Evolutionary conservation across 2,329 filamentous ascomycete genomes (phyloP), one percentile per base, ranked within the genome.

Genomic region (Aspergillus tubingensis): DNA sequence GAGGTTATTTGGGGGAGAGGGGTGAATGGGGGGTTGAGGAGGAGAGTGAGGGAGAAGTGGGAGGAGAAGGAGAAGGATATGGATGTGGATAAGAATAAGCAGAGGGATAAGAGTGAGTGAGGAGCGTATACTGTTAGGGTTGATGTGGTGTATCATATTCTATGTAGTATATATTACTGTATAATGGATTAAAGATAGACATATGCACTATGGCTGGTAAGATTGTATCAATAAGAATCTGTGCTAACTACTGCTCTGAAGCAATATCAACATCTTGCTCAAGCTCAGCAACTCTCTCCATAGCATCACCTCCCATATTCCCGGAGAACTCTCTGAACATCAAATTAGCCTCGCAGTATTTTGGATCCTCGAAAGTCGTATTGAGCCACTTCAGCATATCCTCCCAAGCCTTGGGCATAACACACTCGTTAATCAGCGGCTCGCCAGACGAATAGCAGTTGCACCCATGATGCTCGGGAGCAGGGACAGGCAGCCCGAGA

Each of bases 381-480:
- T 86, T 77, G 38, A 92, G 79, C 82, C 88, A 92, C 41, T 77
- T 73, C 2, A 91, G 73, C 25, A 91, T 83, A 2, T 78, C 73
- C 11, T 71, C 67, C 63, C 85, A 83, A 0, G 84, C 82, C 10
- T 72, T 73, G 11, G 88, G 79, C 55, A 93, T 81, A 62, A 91
- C 83, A 39, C 80, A 79, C 72, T 96, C 91, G 7, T 78, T 77
- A 68, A 86, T 80, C 36, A 80, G 70, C 1, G 76, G 67, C 62
- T 90, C 86, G 3, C 88, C 88, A 1, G 88, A 84, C n/a, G 88
- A 88, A 74, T 89, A 89, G 62, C 87, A 83, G 4, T 89, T 89
- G 64, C 86, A 89, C 5, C 89, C 88, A 47, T 84, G 79, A 8
- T 83, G 82, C 1, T 79, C 70, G 1, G 83, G 78, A 0, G 84